Percentiles rank a stretch among this genome's conserved stretches.
phyloP scores from a whole-genome alignment of 495 filamentous ascomycete genomes.

The Hyphodiscus hymeniophilus region DNA sequence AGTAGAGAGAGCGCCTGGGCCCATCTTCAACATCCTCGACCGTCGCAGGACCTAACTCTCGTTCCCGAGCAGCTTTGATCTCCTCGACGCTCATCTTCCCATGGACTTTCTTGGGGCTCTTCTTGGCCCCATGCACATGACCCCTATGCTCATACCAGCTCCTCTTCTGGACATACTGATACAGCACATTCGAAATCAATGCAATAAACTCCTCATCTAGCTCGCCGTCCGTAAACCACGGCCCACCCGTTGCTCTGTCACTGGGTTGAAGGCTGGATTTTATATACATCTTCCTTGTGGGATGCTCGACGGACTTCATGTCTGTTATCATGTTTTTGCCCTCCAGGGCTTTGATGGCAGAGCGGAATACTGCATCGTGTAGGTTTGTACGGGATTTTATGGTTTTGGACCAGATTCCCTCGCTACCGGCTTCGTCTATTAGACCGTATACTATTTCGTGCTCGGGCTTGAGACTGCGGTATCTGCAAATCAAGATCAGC shows the following conservation, averaged over 20 bases:
- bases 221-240: constrained; percentile 85
- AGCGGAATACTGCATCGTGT: constrained; percentile 67
- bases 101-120: constrained; percentile 36
- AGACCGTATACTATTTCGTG: constrained; percentile 75
- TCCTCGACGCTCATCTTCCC: constrained; percentile 25
- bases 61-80: constrained; percentile 26
- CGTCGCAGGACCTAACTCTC: constrained; percentile 7
- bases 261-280: constrained; percentile 67
- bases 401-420: constrained; percentile 82
- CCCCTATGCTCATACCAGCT: constrained; percentile 48
- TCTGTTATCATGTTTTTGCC: constrained; percentile 45
- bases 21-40: constrained; percentile 9
- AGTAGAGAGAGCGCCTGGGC: constrained; percentile 11
- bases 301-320: constrained; percentile 57
- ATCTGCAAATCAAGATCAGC: constrained; percentile 34
- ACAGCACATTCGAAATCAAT: constrained; percentile 55
- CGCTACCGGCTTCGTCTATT: constrained; percentile 70
- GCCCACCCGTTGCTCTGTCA: constrained; percentile 83
- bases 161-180: constrained; percentile 58
- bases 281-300: constrained; percentile 73
- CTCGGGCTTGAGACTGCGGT: constrained; percentile 56
- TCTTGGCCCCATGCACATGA: neutral
- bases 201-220: constrained; percentile 83
- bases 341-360: constrained; percentile 70
- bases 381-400: constrained; percentile 68